These are phyloP conservation scores for Erodium maritimum DNA, from an alignment of 345 rosid species.

Conservation along the genomic window DNA sequence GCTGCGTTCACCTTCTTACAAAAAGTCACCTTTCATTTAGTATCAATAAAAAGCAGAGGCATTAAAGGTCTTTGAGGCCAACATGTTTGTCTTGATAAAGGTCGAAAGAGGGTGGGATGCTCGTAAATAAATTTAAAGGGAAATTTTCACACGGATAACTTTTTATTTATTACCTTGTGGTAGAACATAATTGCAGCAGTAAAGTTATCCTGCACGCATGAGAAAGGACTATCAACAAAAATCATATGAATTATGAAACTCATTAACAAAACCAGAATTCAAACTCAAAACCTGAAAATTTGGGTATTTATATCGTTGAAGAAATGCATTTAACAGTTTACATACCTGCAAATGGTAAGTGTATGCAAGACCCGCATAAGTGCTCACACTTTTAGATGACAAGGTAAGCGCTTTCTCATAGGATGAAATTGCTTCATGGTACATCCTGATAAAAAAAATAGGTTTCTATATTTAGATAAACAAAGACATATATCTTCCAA, in stretches of 20 bases:
- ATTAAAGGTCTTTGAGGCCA: no score
- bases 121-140: not conserved
- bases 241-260: not conserved
- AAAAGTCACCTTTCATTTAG: no score
- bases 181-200: conserved; percentile 69
- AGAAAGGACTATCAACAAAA: conserved; percentile 7
- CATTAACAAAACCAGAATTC: not conserved
- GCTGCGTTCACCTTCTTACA: no score
- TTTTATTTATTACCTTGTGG: conserved; percentile 47
- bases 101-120: not conserved
- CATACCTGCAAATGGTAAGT: conserved; percentile 84
- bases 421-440: conserved; percentile 51
- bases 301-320: no score
- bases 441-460: conserved; percentile 37
- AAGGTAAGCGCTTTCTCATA: conserved; percentile 80
- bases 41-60: no score
- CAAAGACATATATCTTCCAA: not conserved
- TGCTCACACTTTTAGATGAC: conserved; percentile 73
- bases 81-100: no score
- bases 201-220: conserved; percentile 52
- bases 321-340: not conserved
- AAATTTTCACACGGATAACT: not conserved
- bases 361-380: conserved; percentile 96
- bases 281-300: not conserved
- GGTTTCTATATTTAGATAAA: not conserved